These are phyloP conservation scores for Choiromyces venosus DNA, from an alignment of 495 filamentous ascomycete genomes.

Conservation along the genomic window DNA sequence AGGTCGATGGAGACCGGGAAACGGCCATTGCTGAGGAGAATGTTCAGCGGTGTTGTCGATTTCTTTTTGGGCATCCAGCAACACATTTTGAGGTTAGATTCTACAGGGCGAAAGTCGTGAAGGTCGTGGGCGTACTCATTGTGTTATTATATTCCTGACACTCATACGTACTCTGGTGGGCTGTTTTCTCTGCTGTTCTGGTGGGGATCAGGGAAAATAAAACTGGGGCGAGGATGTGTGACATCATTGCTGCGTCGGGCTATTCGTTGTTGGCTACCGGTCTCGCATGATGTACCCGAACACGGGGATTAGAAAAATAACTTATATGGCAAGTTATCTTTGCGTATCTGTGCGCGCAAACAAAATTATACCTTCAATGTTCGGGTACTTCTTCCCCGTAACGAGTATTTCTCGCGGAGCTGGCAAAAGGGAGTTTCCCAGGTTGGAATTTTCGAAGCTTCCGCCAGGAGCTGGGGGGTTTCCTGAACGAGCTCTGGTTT, in stretches of 20 bases:
- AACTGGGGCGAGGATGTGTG: neutral
- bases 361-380: too few species aligned
- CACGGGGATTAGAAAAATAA: too few species aligned
- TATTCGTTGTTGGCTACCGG: neutral
- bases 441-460: neutral
- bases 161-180: neutral
- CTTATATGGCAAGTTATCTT: too few species aligned
- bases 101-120: neutral
- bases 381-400: too few species aligned
- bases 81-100: neutral
- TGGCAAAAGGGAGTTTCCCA: neutral
- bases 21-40: constrained; percentile 44
- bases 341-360: too few species aligned
- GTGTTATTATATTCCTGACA: neutral
- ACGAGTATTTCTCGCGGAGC: neutral
- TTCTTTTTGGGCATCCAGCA: neutral
- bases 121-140: neutral
- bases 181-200: too few species aligned
- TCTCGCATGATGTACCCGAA: too few species aligned
- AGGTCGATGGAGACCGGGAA: constrained; percentile 44
- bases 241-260: neutral
- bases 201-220: too few species aligned
- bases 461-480: neutral
- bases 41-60: constrained; percentile 25
- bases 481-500: too few species aligned